Percentiles rank a stretch among this genome's conserved stretches.
Conservation (phyloP, 2,329 filamentous ascomycete species). For the Colletotrichum nymphaeae region DNA sequence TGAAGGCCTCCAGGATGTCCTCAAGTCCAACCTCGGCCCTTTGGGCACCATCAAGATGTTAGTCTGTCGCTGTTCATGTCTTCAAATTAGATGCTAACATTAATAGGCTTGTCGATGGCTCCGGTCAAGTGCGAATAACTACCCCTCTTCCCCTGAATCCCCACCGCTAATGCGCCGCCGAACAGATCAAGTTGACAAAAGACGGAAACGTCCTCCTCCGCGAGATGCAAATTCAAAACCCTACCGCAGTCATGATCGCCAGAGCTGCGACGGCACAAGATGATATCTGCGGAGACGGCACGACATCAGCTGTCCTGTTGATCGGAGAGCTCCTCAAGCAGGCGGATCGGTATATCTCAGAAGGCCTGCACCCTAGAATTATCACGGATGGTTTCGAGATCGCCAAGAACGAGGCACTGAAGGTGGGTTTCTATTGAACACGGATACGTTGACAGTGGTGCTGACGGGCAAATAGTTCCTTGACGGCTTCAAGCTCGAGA, state of each 20-base stretch:
- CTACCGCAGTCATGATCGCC: constrained; percentile 88
- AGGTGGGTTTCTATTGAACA: constrained; percentile 61
- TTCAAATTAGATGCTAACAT: constrained; percentile 41
- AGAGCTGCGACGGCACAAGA: constrained; percentile 95
- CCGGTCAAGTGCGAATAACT: constrained; percentile 68
- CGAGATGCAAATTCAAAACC: constrained; percentile 97
- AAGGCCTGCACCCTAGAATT: constrained; percentile 96
- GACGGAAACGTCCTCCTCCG: constrained; percentile 89
- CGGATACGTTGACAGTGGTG: not conserved
- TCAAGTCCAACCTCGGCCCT: constrained; percentile 96
- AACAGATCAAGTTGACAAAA: constrained; percentile 96
- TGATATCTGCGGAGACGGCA: constrained; percentile 98
- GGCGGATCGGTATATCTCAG: constrained; percentile 93
- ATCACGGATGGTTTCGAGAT: constrained; percentile 98
- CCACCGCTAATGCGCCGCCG: constrained; percentile 28
- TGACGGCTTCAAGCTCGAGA: constrained; percentile 89
- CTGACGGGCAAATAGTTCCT: constrained; percentile 74
- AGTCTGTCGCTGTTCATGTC: constrained; percentile 14
- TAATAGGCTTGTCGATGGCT: constrained; percentile 74
- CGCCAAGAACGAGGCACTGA: constrained; percentile 91
- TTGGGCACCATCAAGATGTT: constrained; percentile 97
- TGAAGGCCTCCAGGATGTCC: constrained; percentile 91
- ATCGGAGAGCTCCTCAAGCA: constrained; percentile 98
- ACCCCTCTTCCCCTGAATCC: constrained; percentile 22
- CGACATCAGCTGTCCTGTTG: constrained; percentile 93